Conservation (phyloP, 352 stramenopile species). For the Phytopythium oedochilum region DNA sequence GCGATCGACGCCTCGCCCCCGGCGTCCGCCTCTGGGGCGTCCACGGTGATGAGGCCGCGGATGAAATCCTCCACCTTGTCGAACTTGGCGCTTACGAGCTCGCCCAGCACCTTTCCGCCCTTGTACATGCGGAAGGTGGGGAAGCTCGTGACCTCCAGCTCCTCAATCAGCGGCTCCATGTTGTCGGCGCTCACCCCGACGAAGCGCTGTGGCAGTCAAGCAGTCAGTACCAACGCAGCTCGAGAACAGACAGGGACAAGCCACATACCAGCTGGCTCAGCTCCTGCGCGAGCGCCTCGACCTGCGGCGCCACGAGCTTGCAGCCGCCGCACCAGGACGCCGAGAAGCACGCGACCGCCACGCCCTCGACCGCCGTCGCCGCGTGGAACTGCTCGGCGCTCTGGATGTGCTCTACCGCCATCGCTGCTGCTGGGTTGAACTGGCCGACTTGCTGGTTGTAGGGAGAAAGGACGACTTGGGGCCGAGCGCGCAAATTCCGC, state of each 20-base stretch:
- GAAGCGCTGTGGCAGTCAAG: conserved; percentile 24
- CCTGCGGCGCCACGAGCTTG: conserved; percentile 51
- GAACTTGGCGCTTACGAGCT: conserved; percentile 66
- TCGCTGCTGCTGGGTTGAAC: conserved; percentile 8
- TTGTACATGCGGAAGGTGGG: conserved; percentile 78
- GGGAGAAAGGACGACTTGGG: conserved; percentile 5
- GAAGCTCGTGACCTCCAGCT: conserved; percentile 73
- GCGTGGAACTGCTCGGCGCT: conserved; percentile 36
- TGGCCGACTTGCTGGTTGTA: neutral
- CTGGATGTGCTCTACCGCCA: conserved; percentile 29
- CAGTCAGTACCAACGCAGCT: neutral
- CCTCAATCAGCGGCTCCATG: conserved; percentile 58
- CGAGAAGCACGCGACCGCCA: conserved; percentile 48
- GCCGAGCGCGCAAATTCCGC: conserved; percentile 15
- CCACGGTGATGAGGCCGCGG: conserved; percentile 10
- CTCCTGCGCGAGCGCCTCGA: conserved; percentile 48
- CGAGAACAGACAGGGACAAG: neutral
- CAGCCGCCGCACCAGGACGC: conserved; percentile 65
- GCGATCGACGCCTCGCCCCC: conserved; percentile 1
- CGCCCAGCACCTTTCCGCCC: conserved; percentile 40
- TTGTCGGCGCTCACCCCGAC: conserved; percentile 50
- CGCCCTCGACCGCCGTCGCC: conserved; percentile 16
- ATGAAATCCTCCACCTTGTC: conserved; percentile 56
- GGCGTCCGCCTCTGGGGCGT: neutral
- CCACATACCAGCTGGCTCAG: conserved; percentile 24